Percentiles rank a stretch among this genome's conserved stretches.
phyloP scores from a whole-genome alignment of 805 yeast genomes.

The Ogataea kodamae region DNA sequence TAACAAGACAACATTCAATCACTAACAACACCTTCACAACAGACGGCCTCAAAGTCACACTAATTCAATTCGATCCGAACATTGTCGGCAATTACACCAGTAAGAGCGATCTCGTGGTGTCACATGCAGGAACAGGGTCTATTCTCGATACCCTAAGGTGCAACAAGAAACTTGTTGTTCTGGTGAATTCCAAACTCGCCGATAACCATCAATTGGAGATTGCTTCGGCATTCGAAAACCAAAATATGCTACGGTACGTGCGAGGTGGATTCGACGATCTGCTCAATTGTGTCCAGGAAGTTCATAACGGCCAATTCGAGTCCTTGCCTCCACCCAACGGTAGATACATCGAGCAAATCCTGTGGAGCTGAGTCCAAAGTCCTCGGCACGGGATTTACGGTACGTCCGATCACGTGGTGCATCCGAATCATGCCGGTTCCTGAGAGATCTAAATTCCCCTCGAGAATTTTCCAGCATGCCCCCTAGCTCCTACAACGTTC shows the following conservation, averaged over 20 bases:
- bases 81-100: slow-evolving; percentile 40
- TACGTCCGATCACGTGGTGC: too few species aligned
- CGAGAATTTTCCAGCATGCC: too few species aligned
- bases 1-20: slow-evolving; percentile 6
- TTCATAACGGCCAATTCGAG: slow-evolving; percentile 13
- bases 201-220: slow-evolving; percentile 83
- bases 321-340: slow-evolving; percentile 26
- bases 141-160: slow-evolving; percentile 70
- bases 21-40: slow-evolving; percentile 1
- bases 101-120: slow-evolving; percentile 57
- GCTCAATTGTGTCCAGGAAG: slow-evolving; percentile 13
- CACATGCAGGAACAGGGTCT: slow-evolving; percentile 94
- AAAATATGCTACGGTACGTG: slow-evolving; percentile 30
- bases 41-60: slow-evolving; percentile 33
- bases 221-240: slow-evolving; percentile 49
- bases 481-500: too few species aligned
- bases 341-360: slow-evolving; percentile 18
- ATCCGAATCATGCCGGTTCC: too few species aligned
- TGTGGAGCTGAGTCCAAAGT: slow-evolving; percentile 17
- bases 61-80: slow-evolving; percentile 45
- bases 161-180: slow-evolving; percentile 58
- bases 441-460: too few species aligned
- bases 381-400: too few species aligned
- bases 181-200: slow-evolving; percentile 70
- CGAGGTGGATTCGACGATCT: slow-evolving; percentile 18